Evolutionary conservation across 192 early-diverging fungal species (phyloP).

Genomic region (Cetraspora pellucida): DNA sequence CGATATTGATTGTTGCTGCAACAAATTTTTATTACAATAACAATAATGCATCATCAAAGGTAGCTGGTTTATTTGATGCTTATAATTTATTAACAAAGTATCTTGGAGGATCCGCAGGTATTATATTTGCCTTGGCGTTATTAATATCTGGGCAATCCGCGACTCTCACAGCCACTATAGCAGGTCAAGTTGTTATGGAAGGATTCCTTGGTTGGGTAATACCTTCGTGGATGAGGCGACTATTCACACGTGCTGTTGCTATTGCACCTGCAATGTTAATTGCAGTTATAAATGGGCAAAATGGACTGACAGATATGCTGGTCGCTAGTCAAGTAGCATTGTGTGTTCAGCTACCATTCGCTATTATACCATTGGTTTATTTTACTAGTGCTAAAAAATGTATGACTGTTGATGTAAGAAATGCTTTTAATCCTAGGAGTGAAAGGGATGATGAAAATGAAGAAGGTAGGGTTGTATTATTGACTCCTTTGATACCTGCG

Average conservation of each 20-base stretch:
- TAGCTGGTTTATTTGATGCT: slow-evolving; percentile 68
- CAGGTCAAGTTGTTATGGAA: slow-evolving; percentile 83
- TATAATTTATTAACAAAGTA: slow-evolving; percentile 59
- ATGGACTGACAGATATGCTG: slow-evolving; percentile 64
- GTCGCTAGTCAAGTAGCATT: slow-evolving; percentile 78
- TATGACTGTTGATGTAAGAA: slow-evolving; percentile 51
- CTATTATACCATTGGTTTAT: slow-evolving; percentile 74
- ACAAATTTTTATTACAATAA: slow-evolving; percentile 68
- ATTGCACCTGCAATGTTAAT: slow-evolving; percentile 75
- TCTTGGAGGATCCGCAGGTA: slow-evolving; percentile 64
- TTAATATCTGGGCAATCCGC: slow-evolving; percentile 76
- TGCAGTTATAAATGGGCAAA: slow-evolving; percentile 62
- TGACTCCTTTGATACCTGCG: slow-evolving; percentile 19
- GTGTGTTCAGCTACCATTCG: slow-evolving; percentile 79
- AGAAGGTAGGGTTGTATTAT: not conserved
- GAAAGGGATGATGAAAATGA: slow-evolving; percentile 29
- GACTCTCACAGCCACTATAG: slow-evolving; percentile 83
- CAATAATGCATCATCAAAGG: not conserved
- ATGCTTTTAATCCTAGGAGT: slow-evolving; percentile 22
- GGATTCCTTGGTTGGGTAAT: slow-evolving; percentile 69
- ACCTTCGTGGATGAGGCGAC: slow-evolving; percentile 67
- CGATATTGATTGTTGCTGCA: slow-evolving; percentile 78
- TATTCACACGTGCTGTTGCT: slow-evolving; percentile 72
- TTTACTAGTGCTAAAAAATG: slow-evolving; percentile 60
- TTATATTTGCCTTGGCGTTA: slow-evolving; percentile 76